Base-by-base conservation (phyloP, 257 asterid species). In the Galeopsis tetrahit region DNA sequence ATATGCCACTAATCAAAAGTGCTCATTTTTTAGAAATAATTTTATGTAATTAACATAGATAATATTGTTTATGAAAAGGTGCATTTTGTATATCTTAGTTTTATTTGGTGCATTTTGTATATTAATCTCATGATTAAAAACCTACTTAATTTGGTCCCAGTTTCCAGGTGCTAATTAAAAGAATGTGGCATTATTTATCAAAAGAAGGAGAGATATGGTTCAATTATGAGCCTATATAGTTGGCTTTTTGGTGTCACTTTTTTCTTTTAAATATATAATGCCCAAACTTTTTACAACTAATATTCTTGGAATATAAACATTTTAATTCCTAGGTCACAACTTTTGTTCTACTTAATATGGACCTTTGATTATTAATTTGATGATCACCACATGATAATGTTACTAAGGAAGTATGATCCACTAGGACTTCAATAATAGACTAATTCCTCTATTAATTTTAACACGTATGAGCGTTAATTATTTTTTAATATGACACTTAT, bases 11-110 rank as follows among this genome's bases (percentile, higher is more conserved):
- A 63, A 79, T 81, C 81, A 74, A 74, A 79, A 78, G 81, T 72
- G 52, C 9, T 66, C 39, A 53, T 79, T 69, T 44, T 59, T 71
- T 57, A 65, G 48, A 10, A n/a, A 58, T 13, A 49, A 38, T 67
- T 62, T 57, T 3, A 4, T 5, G 38, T 9, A 31, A 55, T 51
- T 31, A 48, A 17, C 3, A 44, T 57, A 59, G 82, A 80, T 80
- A 77, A 74, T 42, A 34, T 77, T 64, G 68, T 77, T 77, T 77
- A 74, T 55, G 52, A 42, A 83, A 77, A 69, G 81, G 68, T 75
- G 81, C 62, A 52, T 69, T 67, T 75, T 63, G 61, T 72, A 60
- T 9, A 10, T 13, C 28, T 7, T 69, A 58, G 15, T 11, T 42
- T 43, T 61, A 38, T 66, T 70, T 40, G 11, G 34, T 36, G 55